phyloP scores from a whole-genome alignment of 768 basidiomycete species.

The Lactifluus echinatus region DNA sequence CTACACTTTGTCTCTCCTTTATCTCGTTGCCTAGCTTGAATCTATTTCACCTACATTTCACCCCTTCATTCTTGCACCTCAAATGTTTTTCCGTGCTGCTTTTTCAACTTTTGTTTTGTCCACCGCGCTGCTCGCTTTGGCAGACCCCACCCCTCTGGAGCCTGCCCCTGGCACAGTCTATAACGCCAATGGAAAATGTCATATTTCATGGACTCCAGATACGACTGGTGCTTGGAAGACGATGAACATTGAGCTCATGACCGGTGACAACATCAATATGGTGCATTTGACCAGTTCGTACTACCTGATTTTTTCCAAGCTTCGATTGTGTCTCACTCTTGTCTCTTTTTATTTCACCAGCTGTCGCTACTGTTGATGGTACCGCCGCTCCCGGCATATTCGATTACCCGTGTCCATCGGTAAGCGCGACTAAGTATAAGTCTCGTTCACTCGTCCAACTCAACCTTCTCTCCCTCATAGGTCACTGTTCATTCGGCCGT shows the following conservation, averaged over 20 bases:
- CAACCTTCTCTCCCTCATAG: slow-evolving; percentile 26
- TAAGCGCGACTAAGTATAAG: slow-evolving; percentile 26
- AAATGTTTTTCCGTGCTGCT: slow-evolving; percentile 11
- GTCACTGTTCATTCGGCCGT: slow-evolving; percentile 56
- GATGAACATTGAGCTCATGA: slow-evolving; percentile 76
- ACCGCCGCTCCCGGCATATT: slow-evolving; percentile 40
- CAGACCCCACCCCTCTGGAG: slow-evolving; percentile 48
- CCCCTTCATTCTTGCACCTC: background rate
- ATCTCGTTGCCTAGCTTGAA: background rate
- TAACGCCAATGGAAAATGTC: slow-evolving; percentile 48
- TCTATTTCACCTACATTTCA: background rate
- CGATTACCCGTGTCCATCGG: slow-evolving; percentile 58
- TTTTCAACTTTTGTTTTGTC: slow-evolving; percentile 17
- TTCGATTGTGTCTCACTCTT: background rate
- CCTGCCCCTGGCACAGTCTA: slow-evolving; percentile 54
- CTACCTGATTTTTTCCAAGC: background rate
- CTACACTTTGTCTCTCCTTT: slow-evolving; percentile 1
- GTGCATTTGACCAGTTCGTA: slow-evolving; percentile 53
- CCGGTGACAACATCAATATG: slow-evolving; percentile 66
- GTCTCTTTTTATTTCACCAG: slow-evolving; percentile 32
- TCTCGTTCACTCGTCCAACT: background rate
- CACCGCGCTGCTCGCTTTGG: slow-evolving; percentile 30
- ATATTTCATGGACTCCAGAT: slow-evolving; percentile 53
- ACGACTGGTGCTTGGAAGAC: slow-evolving; percentile 52
- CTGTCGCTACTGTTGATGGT: slow-evolving; percentile 59